Percentiles rank a stretch among this genome's conserved stretches.
phyloP scores from a whole-genome alignment of 495 filamentous ascomycete genomes.

The Xylaria grammica region DNA sequence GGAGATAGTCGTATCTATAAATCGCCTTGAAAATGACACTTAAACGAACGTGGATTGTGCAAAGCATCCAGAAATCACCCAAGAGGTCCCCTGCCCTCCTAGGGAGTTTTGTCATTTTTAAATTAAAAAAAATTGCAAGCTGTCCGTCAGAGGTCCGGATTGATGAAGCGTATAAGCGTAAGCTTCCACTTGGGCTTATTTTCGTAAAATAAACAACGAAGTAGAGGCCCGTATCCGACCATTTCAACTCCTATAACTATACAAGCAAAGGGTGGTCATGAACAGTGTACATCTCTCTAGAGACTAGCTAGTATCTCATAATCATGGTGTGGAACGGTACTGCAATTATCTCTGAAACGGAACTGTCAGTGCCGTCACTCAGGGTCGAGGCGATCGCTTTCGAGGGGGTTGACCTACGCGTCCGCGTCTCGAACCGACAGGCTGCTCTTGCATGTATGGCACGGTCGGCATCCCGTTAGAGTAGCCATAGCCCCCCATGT shows the following conservation, averaged over 20 bases:
- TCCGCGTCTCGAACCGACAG: slow-evolving; percentile 56
- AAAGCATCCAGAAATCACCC: slow-evolving; percentile 24
- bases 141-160: slow-evolving; percentile 18
- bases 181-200: slow-evolving; percentile 11
- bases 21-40: slow-evolving; percentile 26
- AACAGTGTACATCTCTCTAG: slow-evolving; percentile 5
- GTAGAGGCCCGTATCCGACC: slow-evolving; percentile 17
- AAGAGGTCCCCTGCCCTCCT: slow-evolving; percentile 34
- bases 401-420: slow-evolving; percentile 54
- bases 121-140: slow-evolving; percentile 31
- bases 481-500: slow-evolving; percentile 52
- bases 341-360: slow-evolving; percentile 36
- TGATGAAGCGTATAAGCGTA: neutral
- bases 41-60: slow-evolving; percentile 31
- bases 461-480: slow-evolving; percentile 48
- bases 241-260: slow-evolving; percentile 35
- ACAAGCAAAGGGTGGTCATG: slow-evolving; percentile 27
- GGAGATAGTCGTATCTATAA: slow-evolving; percentile 32
- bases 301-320: neutral
- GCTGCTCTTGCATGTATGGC: slow-evolving; percentile 55
- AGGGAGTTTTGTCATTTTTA: slow-evolving; percentile 12
- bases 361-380: slow-evolving; percentile 32
- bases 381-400: slow-evolving; percentile 40
- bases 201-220: slow-evolving; percentile 20
- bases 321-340: slow-evolving; percentile 5